Base-by-base conservation (phyloP, 495 filamentous ascomycete species). In the Penicillium macrosclerotiorum region DNA sequence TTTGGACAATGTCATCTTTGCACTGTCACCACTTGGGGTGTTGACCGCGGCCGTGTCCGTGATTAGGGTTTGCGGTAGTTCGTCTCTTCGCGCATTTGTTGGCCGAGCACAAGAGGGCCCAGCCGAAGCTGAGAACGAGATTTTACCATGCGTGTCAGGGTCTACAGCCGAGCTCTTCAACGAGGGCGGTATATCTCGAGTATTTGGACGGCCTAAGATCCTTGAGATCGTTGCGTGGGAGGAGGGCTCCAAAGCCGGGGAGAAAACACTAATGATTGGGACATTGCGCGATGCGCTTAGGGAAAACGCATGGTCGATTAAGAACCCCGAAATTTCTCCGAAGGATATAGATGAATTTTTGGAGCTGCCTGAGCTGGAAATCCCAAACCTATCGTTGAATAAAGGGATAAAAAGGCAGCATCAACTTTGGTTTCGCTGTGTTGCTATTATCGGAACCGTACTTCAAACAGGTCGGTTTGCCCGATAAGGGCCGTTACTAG, bases 1-100 rank as follows among this genome's bases (percentile, higher is more conserved):
- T 34, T 45, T 75, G 0, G 80, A 83, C 37, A 72, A 76, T 45
- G 47, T 81, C 11, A 77, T 81, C 6, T 75, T 82, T 31, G 72
- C 78, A 0, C 66, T 80, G 31, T 71, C 67, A 1, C 78, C 79
- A 2, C 60, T 81, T 4, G 79, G 79, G 5, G 73, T 82, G 13
- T 56, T 81, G 27, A 82, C 79, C 0, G 70, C 71, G 2, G 67
- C 81, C 0, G 75, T 81, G 5, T 69, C 65, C 1, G 71, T 74
- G 9, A 76, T 83, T 20, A 60, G 80, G 1, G 72, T 81, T 2
- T 71, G 76, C 30, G 79, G 78, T 3, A 69, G 63, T 14, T 59
- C 66, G 6, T 79, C 73, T 47, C 65, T 82, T 4, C 69, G 63
- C 30, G 71, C 76, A 9, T 66, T 83, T 18, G 65, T 82, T 32